Percentiles rank a stretch among this genome's conserved stretches.
phyloP scores from a whole-genome alignment of 345 rosid genomes.

The Camelina sativa region DNA sequence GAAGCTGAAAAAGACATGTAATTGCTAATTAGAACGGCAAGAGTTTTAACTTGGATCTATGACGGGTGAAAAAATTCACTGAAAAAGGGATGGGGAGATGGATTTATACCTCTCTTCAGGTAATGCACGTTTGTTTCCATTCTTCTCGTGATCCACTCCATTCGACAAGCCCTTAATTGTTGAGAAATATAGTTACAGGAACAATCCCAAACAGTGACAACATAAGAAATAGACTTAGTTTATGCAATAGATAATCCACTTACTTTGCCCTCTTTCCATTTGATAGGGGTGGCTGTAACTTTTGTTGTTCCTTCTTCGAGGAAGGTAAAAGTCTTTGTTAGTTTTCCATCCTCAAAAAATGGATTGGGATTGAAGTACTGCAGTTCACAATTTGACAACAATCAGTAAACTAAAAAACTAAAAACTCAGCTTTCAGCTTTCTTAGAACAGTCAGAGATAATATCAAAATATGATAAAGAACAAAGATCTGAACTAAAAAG shows the following conservation, averaged over 20 bases:
- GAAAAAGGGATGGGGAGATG: conserved; percentile 12
- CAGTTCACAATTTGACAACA: background rate
- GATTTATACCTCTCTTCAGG: conserved; percentile 69
- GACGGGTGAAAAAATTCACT: background rate
- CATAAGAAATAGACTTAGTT: background rate
- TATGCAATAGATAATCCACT: background rate
- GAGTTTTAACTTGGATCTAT: background rate
- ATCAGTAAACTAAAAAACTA: conserved; percentile 9
- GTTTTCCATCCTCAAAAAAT: conserved; percentile 79
- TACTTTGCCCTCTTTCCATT: conserved; percentile 95
- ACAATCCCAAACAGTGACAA: background rate
- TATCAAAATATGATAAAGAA: background rate
- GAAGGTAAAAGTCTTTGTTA: conserved; percentile 80
- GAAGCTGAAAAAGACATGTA: conserved; percentile 62
- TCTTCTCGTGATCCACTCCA: conserved; percentile 83
- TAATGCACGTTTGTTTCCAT: conserved; percentile 83
- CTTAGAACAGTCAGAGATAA: conserved; percentile 13
- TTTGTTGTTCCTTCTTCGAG: conserved; percentile 81
- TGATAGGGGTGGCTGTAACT: conserved; percentile 71
- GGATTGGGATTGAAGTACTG: conserved; percentile 84
- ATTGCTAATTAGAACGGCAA: background rate
- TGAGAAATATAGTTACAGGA: conserved; percentile 25
- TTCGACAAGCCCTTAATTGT: conserved; percentile 70
- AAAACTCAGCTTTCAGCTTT: conserved; percentile 1
- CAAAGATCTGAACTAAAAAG: background rate